Conservation (phyloP, 208 protist genomes). For the Leishmania guyanensis region DNA sequence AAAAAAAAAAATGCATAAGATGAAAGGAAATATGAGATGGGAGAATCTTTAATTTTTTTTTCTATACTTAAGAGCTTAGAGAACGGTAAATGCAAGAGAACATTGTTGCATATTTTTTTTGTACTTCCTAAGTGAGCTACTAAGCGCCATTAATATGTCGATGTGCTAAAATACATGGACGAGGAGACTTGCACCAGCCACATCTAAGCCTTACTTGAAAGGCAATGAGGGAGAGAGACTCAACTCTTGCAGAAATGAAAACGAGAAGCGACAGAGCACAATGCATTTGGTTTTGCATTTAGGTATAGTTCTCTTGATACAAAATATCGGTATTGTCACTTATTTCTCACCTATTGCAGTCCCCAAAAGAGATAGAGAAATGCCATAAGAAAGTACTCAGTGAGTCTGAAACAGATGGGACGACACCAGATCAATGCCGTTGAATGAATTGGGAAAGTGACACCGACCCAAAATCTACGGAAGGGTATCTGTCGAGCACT, state of each 20-base stretch:
- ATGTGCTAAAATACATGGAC: background rate
- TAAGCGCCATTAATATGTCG: background rate
- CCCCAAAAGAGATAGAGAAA: background rate
- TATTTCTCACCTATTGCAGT: background rate
- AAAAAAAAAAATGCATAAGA: background rate
- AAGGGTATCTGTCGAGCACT: slow-evolving; percentile 8
- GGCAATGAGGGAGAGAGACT: no score
- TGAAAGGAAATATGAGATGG: background rate
- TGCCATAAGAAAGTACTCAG: background rate
- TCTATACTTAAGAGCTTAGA: background rate
- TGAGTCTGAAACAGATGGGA: background rate
- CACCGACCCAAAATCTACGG: slow-evolving; percentile 20
- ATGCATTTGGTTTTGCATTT: background rate
- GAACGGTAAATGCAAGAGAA: background rate
- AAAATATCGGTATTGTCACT: background rate
- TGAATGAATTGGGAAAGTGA: slow-evolving; percentile 21
- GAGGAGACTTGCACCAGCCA: background rate
- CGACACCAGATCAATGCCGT: slow-evolving; percentile 2
- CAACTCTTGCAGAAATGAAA: background rate
- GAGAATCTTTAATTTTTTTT: background rate
- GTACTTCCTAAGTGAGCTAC: background rate
- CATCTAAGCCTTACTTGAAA: background rate
- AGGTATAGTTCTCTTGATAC: background rate
- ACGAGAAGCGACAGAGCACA: background rate
- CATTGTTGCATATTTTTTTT: background rate